Evolutionary conservation across 179 eudicot species (phyloP).

Genomic region (Silene vulgaris): DNA sequence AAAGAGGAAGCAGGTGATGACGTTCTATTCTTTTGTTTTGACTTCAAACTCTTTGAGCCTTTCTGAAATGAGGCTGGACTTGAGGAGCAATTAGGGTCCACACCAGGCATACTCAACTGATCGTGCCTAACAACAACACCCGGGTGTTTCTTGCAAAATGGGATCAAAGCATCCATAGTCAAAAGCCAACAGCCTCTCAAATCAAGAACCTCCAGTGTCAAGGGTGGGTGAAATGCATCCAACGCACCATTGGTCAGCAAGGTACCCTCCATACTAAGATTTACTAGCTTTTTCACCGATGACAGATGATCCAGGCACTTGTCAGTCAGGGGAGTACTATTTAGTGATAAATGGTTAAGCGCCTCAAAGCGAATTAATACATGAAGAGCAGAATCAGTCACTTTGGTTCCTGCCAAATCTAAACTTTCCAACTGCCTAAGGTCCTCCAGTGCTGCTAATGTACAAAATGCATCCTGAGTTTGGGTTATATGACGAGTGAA

Average conservation of each 20-base stretch:
- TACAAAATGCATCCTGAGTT: conserved; percentile 35
- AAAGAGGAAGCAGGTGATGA: conserved; percentile 22
- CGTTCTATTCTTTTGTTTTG: conserved; percentile 34
- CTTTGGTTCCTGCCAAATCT: conserved; percentile 48
- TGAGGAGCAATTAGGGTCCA: conserved; percentile 23
- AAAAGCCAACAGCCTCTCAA: conserved; percentile 78
- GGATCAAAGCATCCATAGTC: conserved; percentile 46
- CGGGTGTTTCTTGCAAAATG: conserved; percentile 46
- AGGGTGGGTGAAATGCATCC: conserved; percentile 47
- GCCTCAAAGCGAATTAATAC: conserved; percentile 37
- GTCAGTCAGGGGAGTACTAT: conserved; percentile 48
- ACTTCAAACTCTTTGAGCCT: conserved; percentile 22
- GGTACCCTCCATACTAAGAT: conserved; percentile 47
- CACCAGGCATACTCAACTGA: conserved; percentile 21
- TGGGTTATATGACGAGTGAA: conserved; percentile 24
- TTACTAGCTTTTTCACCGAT: conserved; percentile 34
- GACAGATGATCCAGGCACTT: conserved; percentile 42
- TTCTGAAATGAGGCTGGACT: conserved; percentile 28
- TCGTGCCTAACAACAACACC: conserved; percentile 58
- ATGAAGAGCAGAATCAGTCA: conserved; percentile 46
- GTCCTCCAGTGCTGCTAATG: conserved; percentile 51
- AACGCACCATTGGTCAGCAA: conserved; percentile 58
- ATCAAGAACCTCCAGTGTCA: conserved; percentile 45
- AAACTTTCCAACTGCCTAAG: conserved; percentile 50
- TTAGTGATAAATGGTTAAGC: conserved; percentile 48